Evolutionary conservation across 768 basidiomycete genomes (phyloP).

Genomic region (Lepiota venenata): DNA sequence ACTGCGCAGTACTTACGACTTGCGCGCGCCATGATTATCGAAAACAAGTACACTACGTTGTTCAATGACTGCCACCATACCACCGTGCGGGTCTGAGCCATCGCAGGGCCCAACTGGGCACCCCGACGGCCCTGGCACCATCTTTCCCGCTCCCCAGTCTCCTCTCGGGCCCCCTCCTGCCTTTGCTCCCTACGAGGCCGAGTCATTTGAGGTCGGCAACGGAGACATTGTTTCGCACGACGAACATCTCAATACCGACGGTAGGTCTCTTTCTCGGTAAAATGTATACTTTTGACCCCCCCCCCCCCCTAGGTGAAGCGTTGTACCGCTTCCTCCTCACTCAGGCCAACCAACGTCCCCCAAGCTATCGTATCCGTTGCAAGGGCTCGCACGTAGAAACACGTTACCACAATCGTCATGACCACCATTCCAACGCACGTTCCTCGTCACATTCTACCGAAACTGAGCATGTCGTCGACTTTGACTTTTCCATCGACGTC

Average conservation of each 20-base stretch:
- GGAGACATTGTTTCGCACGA: slow-evolving; percentile 70
- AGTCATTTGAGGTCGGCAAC: slow-evolving; percentile 44
- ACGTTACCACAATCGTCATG: slow-evolving; percentile 26
- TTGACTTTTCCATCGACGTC: slow-evolving; percentile 65
- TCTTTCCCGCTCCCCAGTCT: neutral
- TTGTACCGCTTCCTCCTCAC: slow-evolving; percentile 72
- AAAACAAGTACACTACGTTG: too few relatives aligned
- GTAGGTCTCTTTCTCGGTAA: slow-evolving; percentile 19
- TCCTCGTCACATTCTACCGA: slow-evolving; percentile 27
- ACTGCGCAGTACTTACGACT: too few relatives aligned
- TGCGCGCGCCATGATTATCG: too few relatives aligned
- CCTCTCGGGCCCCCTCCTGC: slow-evolving; percentile 53
- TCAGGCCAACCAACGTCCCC: slow-evolving; percentile 41
- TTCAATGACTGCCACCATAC: too few relatives aligned
- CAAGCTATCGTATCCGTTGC: slow-evolving; percentile 43
- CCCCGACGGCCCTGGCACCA: too few relatives aligned
- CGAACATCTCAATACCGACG: slow-evolving; percentile 63
- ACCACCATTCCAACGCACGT: neutral
- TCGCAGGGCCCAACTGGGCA: too few relatives aligned
- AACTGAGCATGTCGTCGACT: slow-evolving; percentile 59
- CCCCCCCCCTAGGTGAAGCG: slow-evolving; percentile 39
- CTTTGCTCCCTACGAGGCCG: slow-evolving; percentile 62
- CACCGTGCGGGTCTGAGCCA: too few relatives aligned
- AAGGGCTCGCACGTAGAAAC: slow-evolving; percentile 56
- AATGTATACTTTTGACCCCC: neutral